Base-by-base conservation (phyloP, 2,329 filamentous ascomycete species). In the Phymatotrichopsis omnivora region DNA sequence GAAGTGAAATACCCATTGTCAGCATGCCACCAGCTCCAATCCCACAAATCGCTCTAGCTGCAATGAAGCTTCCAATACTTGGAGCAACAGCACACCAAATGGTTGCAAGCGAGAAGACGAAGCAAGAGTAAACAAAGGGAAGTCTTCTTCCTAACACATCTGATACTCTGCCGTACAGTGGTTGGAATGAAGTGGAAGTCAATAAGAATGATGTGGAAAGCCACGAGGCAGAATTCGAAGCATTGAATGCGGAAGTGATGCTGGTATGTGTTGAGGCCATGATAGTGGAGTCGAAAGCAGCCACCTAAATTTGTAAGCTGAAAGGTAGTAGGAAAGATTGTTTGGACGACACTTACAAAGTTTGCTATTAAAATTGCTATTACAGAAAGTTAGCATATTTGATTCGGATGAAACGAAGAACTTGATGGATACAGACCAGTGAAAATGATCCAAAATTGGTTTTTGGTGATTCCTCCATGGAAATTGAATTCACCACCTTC, bases 261-360 rank as follows among this genome's bases (percentile, higher is more conserved):
- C 84, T 80, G 0, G 83, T 82, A 61, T 91, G 83, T 31, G 74
- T 80, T 2, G 81, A 85, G 4, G 82, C 82, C 82, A 89, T 86
- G 54, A 89, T 73, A 3, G 82, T 89, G 8, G 75, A 73, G 65
- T 89, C 84, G 59, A 89, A 87, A 70, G 76, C 52, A 23, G 42
- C 47, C 19, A 55, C 42, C 51, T 51, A 34, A 39, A 24, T 19
- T 23, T 14, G 4, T 44, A 22, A 8, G 32, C 39, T 12, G 14
- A 2, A 7, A 40, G 24, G 8, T 11, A 14, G 14, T 5, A 19
- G 8, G 12, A 7, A 16, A n/a, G n/a, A 25, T 22, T 14, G 11
- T 8, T 20, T 19, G 5, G 20, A 5, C 8, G 10, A 27, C 7
- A 16, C 45, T 27, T 45, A 52, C 37, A 33, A 52, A 52, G 17